Conservation (phyloP, 345 rosid genomes). For the Populus pruinosa region DNA sequence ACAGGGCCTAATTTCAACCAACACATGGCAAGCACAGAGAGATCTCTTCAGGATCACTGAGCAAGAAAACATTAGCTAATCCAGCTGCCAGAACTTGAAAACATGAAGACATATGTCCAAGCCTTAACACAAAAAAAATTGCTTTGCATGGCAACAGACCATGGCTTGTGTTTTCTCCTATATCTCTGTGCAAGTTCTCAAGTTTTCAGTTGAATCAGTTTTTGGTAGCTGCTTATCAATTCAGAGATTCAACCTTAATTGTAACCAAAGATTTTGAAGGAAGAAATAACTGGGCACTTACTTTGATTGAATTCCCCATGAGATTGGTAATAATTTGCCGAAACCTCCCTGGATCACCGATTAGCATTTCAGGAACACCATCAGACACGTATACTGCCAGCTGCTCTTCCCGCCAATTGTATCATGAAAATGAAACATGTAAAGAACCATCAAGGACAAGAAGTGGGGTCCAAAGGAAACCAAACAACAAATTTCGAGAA, state of each 20-base stretch:
- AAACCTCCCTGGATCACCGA: conserved; percentile 94
- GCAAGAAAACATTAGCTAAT: neutral
- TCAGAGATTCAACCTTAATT: neutral
- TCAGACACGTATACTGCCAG: conserved; percentile 87
- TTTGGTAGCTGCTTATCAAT: neutral
- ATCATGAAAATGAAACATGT: neutral
- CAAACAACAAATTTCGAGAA: neutral
- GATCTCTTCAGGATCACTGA: neutral
- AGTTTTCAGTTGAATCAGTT: neutral
- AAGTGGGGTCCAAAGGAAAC: neutral
- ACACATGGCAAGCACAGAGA: neutral
- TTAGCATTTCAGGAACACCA: conserved; percentile 70
- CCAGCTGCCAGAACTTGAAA: neutral
- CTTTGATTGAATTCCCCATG: conserved; percentile 95
- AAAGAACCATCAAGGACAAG: neutral
- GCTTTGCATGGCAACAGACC: neutral
- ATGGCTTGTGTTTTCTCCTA: neutral
- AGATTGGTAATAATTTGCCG: conserved; percentile 92
- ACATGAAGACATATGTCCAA: neutral
- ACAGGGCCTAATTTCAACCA: neutral
- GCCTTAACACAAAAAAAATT: neutral
- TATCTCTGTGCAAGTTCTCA: neutral
- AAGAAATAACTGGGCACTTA: conserved; percentile 30
- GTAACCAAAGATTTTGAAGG: neutral
- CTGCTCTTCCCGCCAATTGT: conserved; percentile 40